A percentile compares a stretch with the other conserved stretches of the same genome.
These are phyloP conservation scores for Mimosa pudica DNA, from an alignment of 306 rosid species.

Conservation along the genomic window DNA sequence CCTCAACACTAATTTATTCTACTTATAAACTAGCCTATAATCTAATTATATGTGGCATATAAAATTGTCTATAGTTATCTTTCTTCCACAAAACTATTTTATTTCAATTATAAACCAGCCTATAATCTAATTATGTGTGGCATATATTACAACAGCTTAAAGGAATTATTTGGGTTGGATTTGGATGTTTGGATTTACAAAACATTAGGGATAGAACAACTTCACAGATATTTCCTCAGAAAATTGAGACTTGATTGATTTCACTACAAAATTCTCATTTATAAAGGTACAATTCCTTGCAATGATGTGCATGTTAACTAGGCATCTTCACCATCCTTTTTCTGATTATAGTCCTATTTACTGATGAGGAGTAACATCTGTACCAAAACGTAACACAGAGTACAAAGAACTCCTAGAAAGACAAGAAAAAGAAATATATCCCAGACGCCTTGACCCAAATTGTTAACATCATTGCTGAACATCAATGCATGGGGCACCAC, in stretches of 20 bases:
- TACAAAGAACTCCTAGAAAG: background rate
- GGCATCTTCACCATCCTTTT: background rate
- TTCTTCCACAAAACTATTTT: too few species aligned
- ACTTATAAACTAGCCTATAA: too few species aligned
- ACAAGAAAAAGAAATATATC: background rate
- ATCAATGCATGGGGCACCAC: background rate
- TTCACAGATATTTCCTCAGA: background rate
- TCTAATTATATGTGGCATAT: too few species aligned
- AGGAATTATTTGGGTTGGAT: background rate
- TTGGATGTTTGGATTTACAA: background rate
- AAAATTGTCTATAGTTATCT: too few species aligned
- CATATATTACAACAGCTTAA: too few species aligned
- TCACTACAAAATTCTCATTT: background rate
- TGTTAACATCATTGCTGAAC: background rate
- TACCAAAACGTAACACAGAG: background rate
- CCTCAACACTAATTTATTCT: too few species aligned
- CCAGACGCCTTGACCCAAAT: background rate
- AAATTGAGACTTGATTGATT: too few species aligned
- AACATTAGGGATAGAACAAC: conserved; percentile 1
- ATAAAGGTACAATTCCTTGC: too few species aligned
- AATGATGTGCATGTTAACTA: background rate
- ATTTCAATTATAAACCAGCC: too few species aligned
- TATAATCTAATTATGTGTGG: too few species aligned
- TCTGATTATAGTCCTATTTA: background rate
- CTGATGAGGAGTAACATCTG: background rate